phyloP scores from a whole-genome alignment of 345 rosid species.

The Aegle marmelos region DNA sequence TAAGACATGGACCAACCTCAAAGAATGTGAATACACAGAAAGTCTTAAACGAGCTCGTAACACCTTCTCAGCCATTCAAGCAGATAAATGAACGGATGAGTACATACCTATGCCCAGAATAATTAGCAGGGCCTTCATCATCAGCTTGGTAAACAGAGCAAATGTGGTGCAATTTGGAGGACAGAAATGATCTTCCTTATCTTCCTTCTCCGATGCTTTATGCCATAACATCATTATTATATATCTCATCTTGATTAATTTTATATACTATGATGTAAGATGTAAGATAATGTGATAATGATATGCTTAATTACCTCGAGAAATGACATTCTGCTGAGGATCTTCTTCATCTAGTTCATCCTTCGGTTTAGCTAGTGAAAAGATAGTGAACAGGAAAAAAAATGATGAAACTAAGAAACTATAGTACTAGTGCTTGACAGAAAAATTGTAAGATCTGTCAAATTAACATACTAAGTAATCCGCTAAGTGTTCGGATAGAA shows the following conservation, averaged over 20 bases:
- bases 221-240: not conserved
- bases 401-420: not conserved
- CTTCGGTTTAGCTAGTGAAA: not conserved
- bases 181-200: not conserved
- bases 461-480: not conserved
- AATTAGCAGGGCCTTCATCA: not conserved
- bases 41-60: no score
- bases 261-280: not conserved
- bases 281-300: not conserved
- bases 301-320: not conserved
- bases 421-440: no score
- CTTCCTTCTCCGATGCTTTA: not conserved
- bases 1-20: no score
- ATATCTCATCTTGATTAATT: not conserved
- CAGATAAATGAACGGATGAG: not conserved
- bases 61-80: no score
- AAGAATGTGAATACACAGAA: no score
- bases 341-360: not conserved
- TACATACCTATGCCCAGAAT: not conserved
- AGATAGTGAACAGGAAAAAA: not conserved
- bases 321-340: not conserved
- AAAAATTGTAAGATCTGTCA: not conserved
- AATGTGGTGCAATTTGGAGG: not conserved
- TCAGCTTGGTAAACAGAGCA: not conserved
- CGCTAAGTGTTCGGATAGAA: not conserved